Evolutionary conservation across 495 filamentous ascomycete genomes (phyloP).

Genomic region (Penicillium cosmopolitanum): DNA sequence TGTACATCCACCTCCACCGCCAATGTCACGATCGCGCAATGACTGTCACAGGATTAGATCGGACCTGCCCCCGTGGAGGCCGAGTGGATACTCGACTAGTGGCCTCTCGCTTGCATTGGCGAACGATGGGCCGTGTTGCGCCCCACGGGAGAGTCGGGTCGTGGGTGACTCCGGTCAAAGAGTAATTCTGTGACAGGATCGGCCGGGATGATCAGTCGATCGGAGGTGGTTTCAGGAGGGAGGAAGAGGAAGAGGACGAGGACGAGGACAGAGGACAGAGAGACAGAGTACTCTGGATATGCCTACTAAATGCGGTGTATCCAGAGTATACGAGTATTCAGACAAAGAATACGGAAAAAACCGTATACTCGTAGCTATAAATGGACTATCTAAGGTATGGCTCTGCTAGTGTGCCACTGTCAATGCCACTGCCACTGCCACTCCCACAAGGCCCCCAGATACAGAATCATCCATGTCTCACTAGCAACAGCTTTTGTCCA

Average conservation of each 20-base stretch:
- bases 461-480: slow-evolving; percentile 13
- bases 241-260: not conserved
- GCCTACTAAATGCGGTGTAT: no score
- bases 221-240: not conserved
- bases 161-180: not conserved
- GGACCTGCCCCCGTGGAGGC: not conserved
- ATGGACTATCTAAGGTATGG: no score
- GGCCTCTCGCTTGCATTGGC: slow-evolving; percentile 5
- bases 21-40: not conserved
- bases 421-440: no score
- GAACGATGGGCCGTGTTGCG: slow-evolving; percentile 13
- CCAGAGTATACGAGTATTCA: no score
- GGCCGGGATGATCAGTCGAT: slow-evolving; percentile 17
- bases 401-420: no score
- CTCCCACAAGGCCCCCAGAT: not conserved
- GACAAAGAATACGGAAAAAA: no score
- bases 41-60: slow-evolving; percentile 4
- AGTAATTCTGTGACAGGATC: slow-evolving; percentile 22
- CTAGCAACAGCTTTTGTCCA: not conserved
- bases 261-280: not conserved
- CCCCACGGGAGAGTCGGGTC: not conserved
- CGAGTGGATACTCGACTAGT: not conserved
- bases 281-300: not conserved
- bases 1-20: not conserved
- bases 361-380: no score